These are phyloP conservation scores for Quercus phellos DNA, from an alignment of 331 rosid species.

Conservation along the genomic window DNA sequence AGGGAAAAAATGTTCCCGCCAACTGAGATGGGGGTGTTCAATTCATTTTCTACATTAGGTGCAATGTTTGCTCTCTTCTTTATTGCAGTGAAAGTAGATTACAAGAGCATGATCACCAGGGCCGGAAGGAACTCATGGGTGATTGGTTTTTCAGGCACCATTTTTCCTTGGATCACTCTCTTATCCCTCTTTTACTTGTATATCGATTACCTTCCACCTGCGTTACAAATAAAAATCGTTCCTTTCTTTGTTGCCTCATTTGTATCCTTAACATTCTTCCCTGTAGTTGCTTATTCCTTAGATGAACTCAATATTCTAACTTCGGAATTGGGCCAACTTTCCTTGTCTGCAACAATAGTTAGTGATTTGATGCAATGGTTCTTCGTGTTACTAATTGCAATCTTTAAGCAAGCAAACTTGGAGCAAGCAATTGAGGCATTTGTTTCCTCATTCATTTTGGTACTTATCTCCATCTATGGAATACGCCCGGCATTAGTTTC, in stretches of 20 bases:
- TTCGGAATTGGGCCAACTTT: conserved; percentile 57
- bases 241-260: background rate
- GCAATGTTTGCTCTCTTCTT: conserved; percentile 25
- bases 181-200: background rate
- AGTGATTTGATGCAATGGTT: conserved; percentile 26
- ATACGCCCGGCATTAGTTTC: conserved; percentile 22
- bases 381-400: background rate
- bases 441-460: background rate
- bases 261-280: conserved; percentile 22
- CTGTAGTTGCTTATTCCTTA: conserved; percentile 34
- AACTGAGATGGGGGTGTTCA: conserved; percentile 3
- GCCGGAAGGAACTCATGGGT: conserved; percentile 34
- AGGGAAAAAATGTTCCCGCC: background rate
- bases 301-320: conserved; percentile 43
- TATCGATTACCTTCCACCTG: background rate
- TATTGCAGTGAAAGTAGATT: conserved; percentile 43
- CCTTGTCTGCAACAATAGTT: conserved; percentile 39
- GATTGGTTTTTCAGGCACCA: conserved; percentile 33
- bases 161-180: conserved; percentile 6
- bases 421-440: background rate
- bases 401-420: accelerated
- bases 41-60: background rate
- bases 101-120: background rate
- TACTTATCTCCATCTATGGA: background rate
- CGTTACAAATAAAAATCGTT: background rate